A percentile compares a stretch with the other conserved stretches of the same genome.
Evolutionary conservation across 805 yeast genomes (phyloP).

Genomic region (Spathaspora girioi): DNA sequence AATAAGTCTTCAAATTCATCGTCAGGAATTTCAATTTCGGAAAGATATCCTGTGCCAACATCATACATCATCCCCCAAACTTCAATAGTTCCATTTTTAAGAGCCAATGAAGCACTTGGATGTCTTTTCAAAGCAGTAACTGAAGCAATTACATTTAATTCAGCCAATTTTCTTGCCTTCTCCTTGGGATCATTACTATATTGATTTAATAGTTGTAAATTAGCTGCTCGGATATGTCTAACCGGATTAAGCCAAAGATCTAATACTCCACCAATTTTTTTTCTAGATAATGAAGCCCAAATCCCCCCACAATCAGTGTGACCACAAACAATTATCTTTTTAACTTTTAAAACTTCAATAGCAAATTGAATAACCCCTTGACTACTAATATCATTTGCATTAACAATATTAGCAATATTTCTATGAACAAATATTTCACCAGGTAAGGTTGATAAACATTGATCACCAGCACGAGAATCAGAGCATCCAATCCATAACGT

Average conservation of each 20-base stretch:
- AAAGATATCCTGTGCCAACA: constrained; percentile 68
- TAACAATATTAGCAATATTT: constrained; percentile 79
- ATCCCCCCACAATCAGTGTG: constrained; percentile 96
- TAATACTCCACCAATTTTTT: constrained; percentile 63
- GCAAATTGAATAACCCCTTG: constrained; percentile 86
- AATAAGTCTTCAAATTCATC: constrained; percentile 44
- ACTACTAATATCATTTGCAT: constrained; percentile 66
- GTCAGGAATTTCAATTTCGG: constrained; percentile 34
- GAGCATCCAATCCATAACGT: constrained; percentile 94
- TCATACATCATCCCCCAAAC: constrained; percentile 84
- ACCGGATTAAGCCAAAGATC: constrained; percentile 70
- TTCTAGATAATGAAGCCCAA: constrained; percentile 68
- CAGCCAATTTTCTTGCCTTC: constrained; percentile 62
- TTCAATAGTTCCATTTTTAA: constrained; percentile 58
- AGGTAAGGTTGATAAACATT: constrained; percentile 70
- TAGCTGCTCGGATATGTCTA: constrained; percentile 64
- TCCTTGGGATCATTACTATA: constrained; percentile 46
- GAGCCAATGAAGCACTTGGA: constrained; percentile 66
- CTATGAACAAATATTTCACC: constrained; percentile 90
- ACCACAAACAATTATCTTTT: constrained; percentile 82
- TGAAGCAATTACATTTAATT: constrained; percentile 72
- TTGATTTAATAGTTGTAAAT: constrained; percentile 46
- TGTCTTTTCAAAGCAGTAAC: constrained; percentile 62
- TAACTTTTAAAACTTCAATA: constrained; percentile 76
- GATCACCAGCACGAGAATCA: constrained; percentile 86